These are phyloP conservation scores for Marasmius fiardii DNA, from an alignment of 1,284 basidiomycete species.

Conservation along the genomic window DNA sequence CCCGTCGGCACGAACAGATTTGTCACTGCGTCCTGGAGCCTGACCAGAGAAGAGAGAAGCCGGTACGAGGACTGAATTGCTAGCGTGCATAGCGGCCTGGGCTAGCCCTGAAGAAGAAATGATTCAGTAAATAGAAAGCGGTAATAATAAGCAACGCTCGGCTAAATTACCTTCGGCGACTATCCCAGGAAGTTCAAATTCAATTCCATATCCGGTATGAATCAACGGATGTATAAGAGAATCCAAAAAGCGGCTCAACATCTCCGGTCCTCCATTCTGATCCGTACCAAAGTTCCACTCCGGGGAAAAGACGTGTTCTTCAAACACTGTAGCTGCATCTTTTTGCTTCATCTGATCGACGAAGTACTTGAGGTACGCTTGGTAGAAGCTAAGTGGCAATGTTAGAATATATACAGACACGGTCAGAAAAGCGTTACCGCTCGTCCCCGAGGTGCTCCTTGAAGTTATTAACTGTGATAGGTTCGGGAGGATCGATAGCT, in stretches of 20 bases:
- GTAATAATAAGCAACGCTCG: neutral
- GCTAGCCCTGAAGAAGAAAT: neutral
- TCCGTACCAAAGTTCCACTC: neutral
- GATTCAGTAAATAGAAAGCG: neutral
- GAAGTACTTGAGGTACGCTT: neutral
- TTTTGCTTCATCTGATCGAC: neutral
- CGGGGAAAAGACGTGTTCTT: neutral
- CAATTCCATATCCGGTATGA: neutral
- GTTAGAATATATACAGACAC: neutral
- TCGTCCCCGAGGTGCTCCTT: neutral
- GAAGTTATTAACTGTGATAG: neutral
- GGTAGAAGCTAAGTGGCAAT: neutral
- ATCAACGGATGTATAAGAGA: neutral
- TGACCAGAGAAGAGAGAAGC: neutral
- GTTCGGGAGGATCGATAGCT: neutral
- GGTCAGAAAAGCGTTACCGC: neutral
- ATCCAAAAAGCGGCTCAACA: neutral
- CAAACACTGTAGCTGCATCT: neutral
- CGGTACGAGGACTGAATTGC: neutral
- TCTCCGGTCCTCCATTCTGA: neutral
- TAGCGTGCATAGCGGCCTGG: neutral
- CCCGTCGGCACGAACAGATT: no score
- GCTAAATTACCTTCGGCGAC: neutral
- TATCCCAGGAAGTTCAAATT: neutral
- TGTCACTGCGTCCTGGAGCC: neutral